Conservation (phyloP, 148 eudicot genomes). For the Agrostemma githago region DNA sequence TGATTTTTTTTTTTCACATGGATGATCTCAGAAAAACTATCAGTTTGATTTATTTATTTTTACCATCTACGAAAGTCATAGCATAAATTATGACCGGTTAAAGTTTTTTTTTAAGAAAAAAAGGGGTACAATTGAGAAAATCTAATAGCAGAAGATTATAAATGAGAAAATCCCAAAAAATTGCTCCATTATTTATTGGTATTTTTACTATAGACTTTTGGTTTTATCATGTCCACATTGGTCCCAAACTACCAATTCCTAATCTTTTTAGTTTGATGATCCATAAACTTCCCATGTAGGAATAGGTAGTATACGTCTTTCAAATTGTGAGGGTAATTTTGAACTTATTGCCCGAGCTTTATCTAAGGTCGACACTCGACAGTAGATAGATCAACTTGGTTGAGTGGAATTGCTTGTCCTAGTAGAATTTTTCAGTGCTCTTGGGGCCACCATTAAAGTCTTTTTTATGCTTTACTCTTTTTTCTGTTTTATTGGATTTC, state of each 20-base stretch:
- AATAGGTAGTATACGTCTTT: no score
- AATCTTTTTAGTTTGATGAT: neutral
- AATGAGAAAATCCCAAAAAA: neutral
- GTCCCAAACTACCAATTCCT: neutral
- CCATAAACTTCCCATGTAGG: neutral
- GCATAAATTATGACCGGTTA: no score
- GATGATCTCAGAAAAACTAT: no score
- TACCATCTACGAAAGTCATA: no score
- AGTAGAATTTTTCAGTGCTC: conserved; percentile 18
- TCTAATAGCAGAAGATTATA: no score
- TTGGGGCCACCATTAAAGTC: neutral
- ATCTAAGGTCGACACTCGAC: conserved; percentile 4
- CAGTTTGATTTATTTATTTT: no score
- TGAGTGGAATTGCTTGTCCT: conserved; percentile 14
- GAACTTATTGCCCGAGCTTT: neutral
- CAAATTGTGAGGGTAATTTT: no score
- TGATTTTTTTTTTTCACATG: no score
- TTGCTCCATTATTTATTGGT: neutral
- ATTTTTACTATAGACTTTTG: neutral
- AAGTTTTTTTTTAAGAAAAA: no score
- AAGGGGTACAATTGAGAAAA: no score
- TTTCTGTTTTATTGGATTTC: neutral
- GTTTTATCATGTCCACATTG: neutral
- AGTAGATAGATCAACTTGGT: neutral
- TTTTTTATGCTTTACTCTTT: conserved; percentile 16